Evolutionary conservation across 257 asterid species (phyloP), one percentile per base, ranked within the genome.

Genomic region (Solanum corneliomulleri): DNA sequence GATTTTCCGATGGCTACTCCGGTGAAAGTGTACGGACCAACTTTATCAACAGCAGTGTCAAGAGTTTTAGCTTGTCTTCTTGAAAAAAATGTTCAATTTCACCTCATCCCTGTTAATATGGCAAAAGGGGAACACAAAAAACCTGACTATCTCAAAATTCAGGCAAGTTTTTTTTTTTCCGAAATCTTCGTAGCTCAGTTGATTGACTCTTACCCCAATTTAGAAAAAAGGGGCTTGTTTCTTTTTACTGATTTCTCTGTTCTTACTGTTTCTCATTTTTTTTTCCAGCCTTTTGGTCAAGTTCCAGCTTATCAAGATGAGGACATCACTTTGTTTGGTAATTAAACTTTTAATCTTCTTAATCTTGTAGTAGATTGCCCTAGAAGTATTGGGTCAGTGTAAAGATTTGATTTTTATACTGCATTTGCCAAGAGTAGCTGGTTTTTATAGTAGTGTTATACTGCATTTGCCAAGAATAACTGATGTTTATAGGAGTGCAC

Each of bases 221-320:
- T 8, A 58, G 66, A 3, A 21, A 52, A 58, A 58, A 58, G 25
- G 13, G 13, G 25, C 1, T 0, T 20, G 23, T 0, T 18, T 58
- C 25, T 0, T 18, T n/a, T 62, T 33, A 70, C 25, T 70, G 37
- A 33, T 69, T 66, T n/a, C 21, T 44, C 2, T 47, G 56, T 10
- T 52, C 11, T 41, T 11, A 23, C 16, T 37, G 45, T 68, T 47
- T 76, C 47, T 66, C n/a, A 2, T 39, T 27, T 14, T 85, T 42
- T 72, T 1, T 42, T 72, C 71, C 95, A 95, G 98, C 98, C 99
- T 66, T 96, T 96, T 88, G 98, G 98, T 66, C 98, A 95, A 95
- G 98, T 96, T 37, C 98, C 98, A 3, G 98, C 95, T n/a, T 95
- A 89, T 88, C 92, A 96, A 86, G 99, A 95, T 87, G 98, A 93